Conservation (phyloP, 2,329 filamentous ascomycete species). For the Cadophora sp. region DNA sequence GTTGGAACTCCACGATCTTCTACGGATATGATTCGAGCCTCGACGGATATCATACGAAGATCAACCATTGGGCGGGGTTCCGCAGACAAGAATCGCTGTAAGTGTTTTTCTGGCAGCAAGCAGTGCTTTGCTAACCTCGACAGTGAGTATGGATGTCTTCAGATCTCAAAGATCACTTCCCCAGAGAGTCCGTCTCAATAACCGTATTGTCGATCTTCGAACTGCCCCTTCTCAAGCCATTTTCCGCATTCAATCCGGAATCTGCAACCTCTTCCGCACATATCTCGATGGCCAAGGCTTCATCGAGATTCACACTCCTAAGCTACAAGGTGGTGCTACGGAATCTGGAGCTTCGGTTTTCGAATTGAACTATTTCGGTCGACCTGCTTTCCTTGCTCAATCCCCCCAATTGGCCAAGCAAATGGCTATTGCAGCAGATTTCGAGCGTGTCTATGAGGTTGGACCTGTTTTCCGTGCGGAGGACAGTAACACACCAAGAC, state of each 20-base stretch:
- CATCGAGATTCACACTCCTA: slow-evolving; percentile 93
- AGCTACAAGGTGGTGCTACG: slow-evolving; percentile 87
- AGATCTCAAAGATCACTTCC: slow-evolving; percentile 39
- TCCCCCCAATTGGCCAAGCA: slow-evolving; percentile 93
- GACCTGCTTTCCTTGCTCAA: slow-evolving; percentile 86
- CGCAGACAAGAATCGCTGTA: slow-evolving; percentile 31
- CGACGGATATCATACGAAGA: slow-evolving; percentile 17
- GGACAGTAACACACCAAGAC: slow-evolving; percentile 93
- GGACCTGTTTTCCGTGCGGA: slow-evolving; percentile 92
- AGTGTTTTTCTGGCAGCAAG: slow-evolving; percentile 6
- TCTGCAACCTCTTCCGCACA: slow-evolving; percentile 80
- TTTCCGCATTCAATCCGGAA: slow-evolving; percentile 83
- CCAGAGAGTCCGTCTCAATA: slow-evolving; percentile 68
- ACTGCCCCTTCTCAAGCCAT: slow-evolving; percentile 88
- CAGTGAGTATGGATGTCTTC: slow-evolving; percentile 38
- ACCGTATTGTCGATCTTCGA: slow-evolving; percentile 83
- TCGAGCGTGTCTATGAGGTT: slow-evolving; percentile 87
- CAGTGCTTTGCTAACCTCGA: slow-evolving; percentile 19
- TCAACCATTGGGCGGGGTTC: slow-evolving; percentile 10
- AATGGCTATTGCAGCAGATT: slow-evolving; percentile 89
- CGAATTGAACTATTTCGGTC: slow-evolving; percentile 88
- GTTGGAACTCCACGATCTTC: slow-evolving; percentile 21
- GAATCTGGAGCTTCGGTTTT: slow-evolving; percentile 94
- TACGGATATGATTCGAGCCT: slow-evolving; percentile 22
- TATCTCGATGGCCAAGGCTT: slow-evolving; percentile 79